Conservation (phyloP, 2,329 filamentous ascomycete genomes). For the Ophiostoma populinum region DNA sequence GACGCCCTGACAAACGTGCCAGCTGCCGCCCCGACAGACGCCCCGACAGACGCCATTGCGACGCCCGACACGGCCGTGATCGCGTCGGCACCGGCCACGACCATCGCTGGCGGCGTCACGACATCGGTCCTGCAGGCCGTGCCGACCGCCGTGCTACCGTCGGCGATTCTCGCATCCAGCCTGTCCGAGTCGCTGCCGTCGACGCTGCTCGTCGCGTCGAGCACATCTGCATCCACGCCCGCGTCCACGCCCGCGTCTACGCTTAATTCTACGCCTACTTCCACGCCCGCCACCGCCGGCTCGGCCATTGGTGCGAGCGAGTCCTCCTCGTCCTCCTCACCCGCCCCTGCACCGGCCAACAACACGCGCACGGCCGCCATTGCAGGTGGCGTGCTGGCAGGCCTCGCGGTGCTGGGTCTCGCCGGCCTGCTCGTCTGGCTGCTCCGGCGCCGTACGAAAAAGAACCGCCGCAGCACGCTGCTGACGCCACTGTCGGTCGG, state of each 20-base stretch:
- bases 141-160: no score
- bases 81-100: conserved; percentile 8
- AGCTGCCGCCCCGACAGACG: no score
- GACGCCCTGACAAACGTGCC: no score
- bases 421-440: conserved; percentile 33
- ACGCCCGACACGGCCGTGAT: background rate
- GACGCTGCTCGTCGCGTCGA: no score
- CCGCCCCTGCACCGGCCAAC: background rate
- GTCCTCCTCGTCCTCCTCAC: background rate
- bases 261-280: background rate
- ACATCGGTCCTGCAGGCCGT: no score
- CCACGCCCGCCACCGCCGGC: background rate
- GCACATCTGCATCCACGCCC: no score
- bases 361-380: conserved; percentile 24
- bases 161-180: no score
- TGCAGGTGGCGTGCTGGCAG: conserved; percentile 33
- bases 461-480: conserved; percentile 29
- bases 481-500: conserved; percentile 28
- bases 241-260: no score
- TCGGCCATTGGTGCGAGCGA: background rate
- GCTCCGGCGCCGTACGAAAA: conserved; percentile 24
- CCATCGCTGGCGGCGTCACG: conserved; percentile 2
- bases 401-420: conserved; percentile 27
- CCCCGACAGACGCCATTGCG: background rate
- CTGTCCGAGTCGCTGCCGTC: no score